Evolutionary conservation across 306 rosid genomes (phyloP), one percentile per base, ranked within the genome.

Genomic region (Fagus sylvatica): DNA sequence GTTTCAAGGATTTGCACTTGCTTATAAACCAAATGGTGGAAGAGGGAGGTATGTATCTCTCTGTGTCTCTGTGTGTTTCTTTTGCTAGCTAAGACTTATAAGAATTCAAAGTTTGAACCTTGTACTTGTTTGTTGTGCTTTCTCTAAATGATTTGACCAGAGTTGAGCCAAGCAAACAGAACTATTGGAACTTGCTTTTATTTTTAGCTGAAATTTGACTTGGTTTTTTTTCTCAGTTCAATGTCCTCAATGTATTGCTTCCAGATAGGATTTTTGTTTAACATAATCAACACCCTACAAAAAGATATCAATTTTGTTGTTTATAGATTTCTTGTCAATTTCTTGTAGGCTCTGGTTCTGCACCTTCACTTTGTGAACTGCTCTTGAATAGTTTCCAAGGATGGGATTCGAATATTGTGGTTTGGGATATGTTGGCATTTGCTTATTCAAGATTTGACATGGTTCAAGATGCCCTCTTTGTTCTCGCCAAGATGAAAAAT

Each of bases 361-460:
- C 91, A 7, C 73, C 80, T 41, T 72, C 72, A 36, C 65, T 82
- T 33, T 85, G 91, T 85, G 89, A 80, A 41, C 82, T 88, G 73
- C 87, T 87, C 40, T 60, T 43, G 72, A 39, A 39, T 78, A 79
- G 57, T 36, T 87, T 87, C 79, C 37, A 65, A 61, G 73, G 46
- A 40, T 87, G 88, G 90, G 78, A 80, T 64, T 81, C 81, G 5
- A 82, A 59, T 84, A 5, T 41, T 74, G 72, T 81, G 71, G 88
- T 87, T 69, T 88, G 91, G 91, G 89, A 88, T 83, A 59, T 36
- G 28, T 72, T 88, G 81, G 91, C 84, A 5, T 88, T 85, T 83
- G 43, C 64, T 37, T 88, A 85, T 72, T 80, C 84, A 0, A 85
- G 79, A 83, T 53, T 17, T 61, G 82, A 78, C 65, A 78, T 88